Conservation (phyloP, 2,329 filamentous ascomycete genomes). For the Amauroascus niger region DNA sequence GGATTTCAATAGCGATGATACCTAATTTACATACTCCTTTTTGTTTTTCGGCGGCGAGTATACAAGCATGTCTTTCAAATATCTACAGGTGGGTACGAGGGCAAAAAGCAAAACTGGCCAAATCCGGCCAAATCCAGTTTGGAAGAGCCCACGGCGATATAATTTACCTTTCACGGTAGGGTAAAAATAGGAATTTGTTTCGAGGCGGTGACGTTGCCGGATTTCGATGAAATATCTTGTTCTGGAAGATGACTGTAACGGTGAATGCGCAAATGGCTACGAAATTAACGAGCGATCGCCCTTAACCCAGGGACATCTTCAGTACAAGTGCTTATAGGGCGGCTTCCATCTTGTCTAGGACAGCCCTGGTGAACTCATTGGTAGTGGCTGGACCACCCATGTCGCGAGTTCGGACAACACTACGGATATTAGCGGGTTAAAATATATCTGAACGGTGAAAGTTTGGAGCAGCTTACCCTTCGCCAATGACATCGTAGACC, state of each 20-base stretch:
- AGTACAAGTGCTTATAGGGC: constrained; percentile 44
- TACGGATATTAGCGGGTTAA: background rate
- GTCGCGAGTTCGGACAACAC: constrained; percentile 66
- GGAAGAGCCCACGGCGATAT: background rate
- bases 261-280: background rate
- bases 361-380: constrained; percentile 87
- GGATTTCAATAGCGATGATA: background rate
- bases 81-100: background rate
- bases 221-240: background rate
- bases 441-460: background rate
- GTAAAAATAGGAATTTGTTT: background rate
- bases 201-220: background rate
- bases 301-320: background rate
- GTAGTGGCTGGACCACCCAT: constrained; percentile 90
- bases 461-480: constrained; percentile 56
- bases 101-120: background rate
- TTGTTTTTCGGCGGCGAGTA: background rate
- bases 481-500: constrained; percentile 70
- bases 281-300: background rate
- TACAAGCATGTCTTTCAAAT: constrained; percentile 2
- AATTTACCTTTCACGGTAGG: background rate
- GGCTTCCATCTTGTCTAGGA: constrained; percentile 89
- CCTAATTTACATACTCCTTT: background rate
- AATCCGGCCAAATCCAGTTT: background rate
- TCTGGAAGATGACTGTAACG: background rate